Evolutionary conservation across 139 green algal species (phyloP), one percentile per base, ranked within the genome.

Genomic region (Coelastrella sp.): DNA sequence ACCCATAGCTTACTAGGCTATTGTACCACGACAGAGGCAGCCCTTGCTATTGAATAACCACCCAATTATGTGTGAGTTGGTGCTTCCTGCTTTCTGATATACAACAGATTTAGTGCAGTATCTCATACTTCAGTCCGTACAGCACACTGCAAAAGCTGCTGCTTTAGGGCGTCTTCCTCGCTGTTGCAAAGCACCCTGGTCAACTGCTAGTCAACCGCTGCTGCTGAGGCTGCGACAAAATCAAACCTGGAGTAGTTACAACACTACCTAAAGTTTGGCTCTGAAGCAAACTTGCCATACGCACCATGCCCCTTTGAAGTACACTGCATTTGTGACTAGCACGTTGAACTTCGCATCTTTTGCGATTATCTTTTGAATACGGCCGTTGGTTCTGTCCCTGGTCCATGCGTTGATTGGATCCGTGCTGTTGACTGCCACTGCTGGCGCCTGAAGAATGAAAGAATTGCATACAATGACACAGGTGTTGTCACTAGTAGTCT

Each of bases 301-400:
- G 32, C 0, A 32, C 13, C 56, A 83, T 56, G 6, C 14, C 3
- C 57, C 58, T 57, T 61, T 86, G 59, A 86, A 86, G 59, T 86
- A 86, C 2, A 86, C 80, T 23, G 80, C 60, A 22, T 73, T 86
- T 86, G 80, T 86, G 4, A 86, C 14, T 4, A 86, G 23, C 22
- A 86, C 11, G n/a, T 86, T 22, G 23, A 86, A 86, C 3, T 17
- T 19, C 10, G 59, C 32, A 6, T 59, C 80, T 60, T 17, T 16
- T 0, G 80, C 59, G 0, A 86, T 59, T 13, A 59, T 22, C 8
- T 86, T 6, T 2, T 7, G 32, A 23, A 86, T 74, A 11, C 58
- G 59, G 60, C 80, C 80, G 10, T 14, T 47, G n/a, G 80, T 86
- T 7, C 61, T 86, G 4, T 86, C 47, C n/a, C 58, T 22, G 3